Base-by-base conservation (phyloP, 257 asterid genomes). In the Anisodus acutangulus region DNA sequence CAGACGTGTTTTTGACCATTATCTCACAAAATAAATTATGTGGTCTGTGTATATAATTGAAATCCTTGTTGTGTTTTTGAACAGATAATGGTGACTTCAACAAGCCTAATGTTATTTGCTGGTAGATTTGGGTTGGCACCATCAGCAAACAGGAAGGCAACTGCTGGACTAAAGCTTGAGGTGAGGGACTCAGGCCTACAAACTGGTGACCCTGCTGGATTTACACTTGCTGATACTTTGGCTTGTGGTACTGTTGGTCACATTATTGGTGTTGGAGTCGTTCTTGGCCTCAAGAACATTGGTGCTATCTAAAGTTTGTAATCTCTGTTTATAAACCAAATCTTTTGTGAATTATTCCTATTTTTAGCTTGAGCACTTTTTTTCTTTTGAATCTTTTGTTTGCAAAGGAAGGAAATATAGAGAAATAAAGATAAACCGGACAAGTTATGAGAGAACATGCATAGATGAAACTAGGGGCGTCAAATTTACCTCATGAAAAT, bases 121-220 rank as follows among this genome's bases (percentile, higher is more conserved):
- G 98, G 98, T 0, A 91, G 99, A 58, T 94, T 94, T 17, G 98
- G 99, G 0, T 86, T 96, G 90, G 99, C 99, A 49, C 98, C 99
- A 37, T 96, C 99, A 0, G 99, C 99, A 17, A 95, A 95, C 87
- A 87, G 98, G 72, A 94, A 92, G 91, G 97, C 99, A 0, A 95
- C 98, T 0, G 99, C 97, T 0, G 98, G 98, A 5, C 83, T 95
- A 81, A 95, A 92, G 85, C 88, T 95, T 22, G 98, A 92, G 85
- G 91, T 86, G 0, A 90, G 98, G 90, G 96, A 94, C 80, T 94
- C 99, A 19, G 99, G 99, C 0, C 88, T 96, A 58, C 99, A 96
- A 86, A 94, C 99, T 2, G 98, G 98, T 49, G 98, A 96, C 86
- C 99, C 99, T 3, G 99, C 98, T 6, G 98, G 98, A 31, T 96